A percentile compares a stretch with the other conserved stretches of the same genome.
Evolutionary conservation across 2,329 filamentous ascomycete genomes (phyloP).

Genomic region (Dothistroma pini): DNA sequence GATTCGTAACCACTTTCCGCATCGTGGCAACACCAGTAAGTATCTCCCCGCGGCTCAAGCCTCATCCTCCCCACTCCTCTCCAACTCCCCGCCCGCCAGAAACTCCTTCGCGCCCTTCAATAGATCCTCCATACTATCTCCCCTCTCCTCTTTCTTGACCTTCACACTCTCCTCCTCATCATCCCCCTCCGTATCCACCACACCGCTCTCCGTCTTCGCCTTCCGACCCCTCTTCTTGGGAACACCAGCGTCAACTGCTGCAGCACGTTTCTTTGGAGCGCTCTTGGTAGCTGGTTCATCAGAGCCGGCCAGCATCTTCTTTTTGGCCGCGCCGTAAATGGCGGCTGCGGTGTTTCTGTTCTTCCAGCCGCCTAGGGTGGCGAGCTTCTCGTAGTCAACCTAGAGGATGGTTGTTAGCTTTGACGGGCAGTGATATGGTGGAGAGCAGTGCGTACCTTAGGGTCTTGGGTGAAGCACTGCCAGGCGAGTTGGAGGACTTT

Average conservation of each 20-base stretch:
- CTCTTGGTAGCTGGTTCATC: background rate
- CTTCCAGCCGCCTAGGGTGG: constrained; percentile 10
- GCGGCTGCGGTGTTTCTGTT: background rate
- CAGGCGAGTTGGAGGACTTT: constrained; percentile 11
- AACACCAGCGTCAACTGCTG: too few species aligned
- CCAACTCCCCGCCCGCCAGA: background rate
- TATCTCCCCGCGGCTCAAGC: background rate
- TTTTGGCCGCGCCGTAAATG: background rate
- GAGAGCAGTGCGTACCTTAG: constrained; percentile 7
- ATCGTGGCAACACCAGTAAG: too few species aligned
- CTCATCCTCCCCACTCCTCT: background rate
- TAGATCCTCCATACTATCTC: background rate
- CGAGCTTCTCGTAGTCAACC: constrained; percentile 25
- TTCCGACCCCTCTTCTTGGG: background rate
- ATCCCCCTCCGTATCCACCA: background rate
- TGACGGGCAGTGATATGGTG: background rate
- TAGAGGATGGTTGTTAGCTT: constrained; percentile 4
- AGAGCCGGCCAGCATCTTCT: background rate
- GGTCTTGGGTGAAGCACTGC: constrained; percentile 11
- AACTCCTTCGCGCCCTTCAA: background rate
- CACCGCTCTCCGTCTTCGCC: background rate
- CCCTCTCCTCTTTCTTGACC: background rate
- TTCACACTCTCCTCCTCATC: background rate
- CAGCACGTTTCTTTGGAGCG: background rate
- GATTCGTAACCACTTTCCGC: too few species aligned